phyloP scores from a whole-genome alignment of 805 yeast genomes.

The Diddensiella caesifluorescens region DNA sequence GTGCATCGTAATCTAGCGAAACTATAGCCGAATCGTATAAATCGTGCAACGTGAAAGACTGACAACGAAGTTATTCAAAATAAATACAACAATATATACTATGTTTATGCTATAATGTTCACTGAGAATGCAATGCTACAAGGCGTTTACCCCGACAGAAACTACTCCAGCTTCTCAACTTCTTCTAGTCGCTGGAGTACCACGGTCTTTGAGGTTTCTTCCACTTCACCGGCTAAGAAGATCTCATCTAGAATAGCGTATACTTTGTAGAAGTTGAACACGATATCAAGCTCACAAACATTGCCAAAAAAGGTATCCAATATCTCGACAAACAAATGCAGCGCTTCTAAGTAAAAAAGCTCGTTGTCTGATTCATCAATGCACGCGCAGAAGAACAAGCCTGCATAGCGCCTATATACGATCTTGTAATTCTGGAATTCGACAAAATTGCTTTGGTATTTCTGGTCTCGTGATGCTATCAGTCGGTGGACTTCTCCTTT shows the following conservation, averaged over 20 bases:
- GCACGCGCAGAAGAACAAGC: conserved; percentile 80
- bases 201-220: conserved; percentile 70
- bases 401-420: conserved; percentile 87
- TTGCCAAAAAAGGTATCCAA: conserved; percentile 80
- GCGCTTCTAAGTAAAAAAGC: conserved; percentile 71
- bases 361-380: conserved; percentile 79
- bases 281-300: conserved; percentile 90
- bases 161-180: conserved; percentile 58
- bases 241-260: conserved; percentile 81
- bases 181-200: conserved; percentile 60
- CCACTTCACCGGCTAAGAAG: conserved; percentile 84
- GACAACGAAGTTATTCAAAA: too few species aligned
- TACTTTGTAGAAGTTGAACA: conserved; percentile 83
- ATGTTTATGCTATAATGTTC: too few species aligned
- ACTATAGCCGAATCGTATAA: too few species aligned
- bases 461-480: conserved; percentile 77
- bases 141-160: too few species aligned
- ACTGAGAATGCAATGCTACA: too few species aligned
- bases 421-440: conserved; percentile 63
- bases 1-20: too few species aligned
- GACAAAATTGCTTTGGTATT: conserved; percentile 75
- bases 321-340: conserved; percentile 84
- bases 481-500: conserved; percentile 69
- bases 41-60: too few species aligned
- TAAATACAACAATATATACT: too few species aligned